phyloP scores from a whole-genome alignment of 1,284 basidiomycete genomes.

The Melanopsichium pennsylvanicum region DNA sequence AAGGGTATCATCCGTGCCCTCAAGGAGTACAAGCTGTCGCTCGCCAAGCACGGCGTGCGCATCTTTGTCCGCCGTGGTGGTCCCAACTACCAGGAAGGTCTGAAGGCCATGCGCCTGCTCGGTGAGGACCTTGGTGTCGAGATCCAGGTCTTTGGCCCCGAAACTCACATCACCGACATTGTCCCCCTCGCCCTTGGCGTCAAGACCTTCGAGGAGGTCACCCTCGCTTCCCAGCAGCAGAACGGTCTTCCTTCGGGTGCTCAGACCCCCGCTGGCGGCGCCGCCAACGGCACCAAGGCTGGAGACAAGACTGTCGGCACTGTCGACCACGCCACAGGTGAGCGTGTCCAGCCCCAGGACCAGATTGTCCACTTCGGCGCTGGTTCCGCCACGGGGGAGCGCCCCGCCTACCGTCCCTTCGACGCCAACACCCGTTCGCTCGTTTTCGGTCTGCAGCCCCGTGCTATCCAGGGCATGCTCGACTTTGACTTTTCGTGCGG shows the following conservation, averaged over 20 bases:
- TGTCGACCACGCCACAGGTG: constrained; percentile 76
- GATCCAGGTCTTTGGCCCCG: constrained; percentile 94
- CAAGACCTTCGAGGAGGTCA: constrained; percentile 62
- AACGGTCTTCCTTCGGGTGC: constrained; percentile 54
- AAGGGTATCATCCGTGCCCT: constrained; percentile 98
- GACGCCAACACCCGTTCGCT: constrained; percentile 91
- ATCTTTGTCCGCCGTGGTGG: constrained; percentile 94
- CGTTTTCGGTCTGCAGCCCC: constrained; percentile 97
- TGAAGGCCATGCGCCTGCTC: constrained; percentile 97
- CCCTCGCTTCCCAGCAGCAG: constrained; percentile 68
- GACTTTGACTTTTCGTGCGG: constrained; percentile 99
- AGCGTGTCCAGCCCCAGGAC: constrained; percentile 81
- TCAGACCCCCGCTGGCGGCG: constrained; percentile 37
- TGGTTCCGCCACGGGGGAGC: constrained; percentile 32
- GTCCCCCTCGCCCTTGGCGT: constrained; percentile 95
- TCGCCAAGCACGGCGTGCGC: constrained; percentile 61
- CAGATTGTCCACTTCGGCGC: constrained; percentile 85
- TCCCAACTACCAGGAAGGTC: constrained; percentile 99
- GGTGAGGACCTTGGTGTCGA: constrained; percentile 97
- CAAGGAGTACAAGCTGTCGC: constrained; percentile 80
- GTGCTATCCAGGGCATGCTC: constrained; percentile 99
- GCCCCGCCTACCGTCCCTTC: constrained; percentile 68
- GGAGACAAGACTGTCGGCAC: constrained; percentile 72
- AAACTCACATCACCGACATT: constrained; percentile 98
- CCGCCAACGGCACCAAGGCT: constrained; percentile 48